These are phyloP conservation scores for Lachancea nothofagi DNA, from an alignment of 805 yeast genomes.

Conservation along the genomic window DNA sequence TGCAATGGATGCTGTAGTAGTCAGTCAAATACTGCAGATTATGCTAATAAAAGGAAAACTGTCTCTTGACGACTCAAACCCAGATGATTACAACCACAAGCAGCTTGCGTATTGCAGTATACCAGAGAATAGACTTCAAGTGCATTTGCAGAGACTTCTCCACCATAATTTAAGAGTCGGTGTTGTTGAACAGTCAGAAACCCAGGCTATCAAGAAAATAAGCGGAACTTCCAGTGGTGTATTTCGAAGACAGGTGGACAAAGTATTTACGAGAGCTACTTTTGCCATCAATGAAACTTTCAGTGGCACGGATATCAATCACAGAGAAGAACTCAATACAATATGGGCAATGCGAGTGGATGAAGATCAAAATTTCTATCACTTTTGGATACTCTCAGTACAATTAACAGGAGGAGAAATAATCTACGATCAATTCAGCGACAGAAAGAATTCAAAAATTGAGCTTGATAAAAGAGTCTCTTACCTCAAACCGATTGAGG, in stretches of 20 bases:
- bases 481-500: constrained; percentile 75
- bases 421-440: constrained; percentile 64
- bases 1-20: constrained; percentile 77
- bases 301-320: constrained; percentile 43
- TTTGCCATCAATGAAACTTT: constrained; percentile 42
- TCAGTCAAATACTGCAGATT: constrained; percentile 59
- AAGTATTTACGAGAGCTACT: constrained; percentile 78
- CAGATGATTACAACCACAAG: constrained; percentile 44
- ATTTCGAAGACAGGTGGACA: constrained; percentile 62
- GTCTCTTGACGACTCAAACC: constrained; percentile 45
- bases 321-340: constrained; percentile 25
- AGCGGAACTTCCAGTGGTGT: constrained; percentile 46
- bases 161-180: constrained; percentile 76
- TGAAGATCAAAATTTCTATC: constrained; percentile 18
- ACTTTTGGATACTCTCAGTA: constrained; percentile 39
- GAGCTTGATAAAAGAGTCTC: constrained; percentile 69
- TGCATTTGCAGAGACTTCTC: constrained; percentile 70
- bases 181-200: constrained; percentile 78
- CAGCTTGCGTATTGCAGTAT: constrained; percentile 80
- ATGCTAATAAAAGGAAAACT: constrained; percentile 68
- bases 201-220: constrained; percentile 62
- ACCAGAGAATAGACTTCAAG: constrained; percentile 69
- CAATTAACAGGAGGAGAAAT: constrained; percentile 77
- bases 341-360: constrained; percentile 24
- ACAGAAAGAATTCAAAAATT: constrained; percentile 43